Evolutionary conservation across 371 early-diverging fungal species (phyloP), one percentile per base, ranked within the genome.

Genomic region (Haplosporangium sp.): DNA sequence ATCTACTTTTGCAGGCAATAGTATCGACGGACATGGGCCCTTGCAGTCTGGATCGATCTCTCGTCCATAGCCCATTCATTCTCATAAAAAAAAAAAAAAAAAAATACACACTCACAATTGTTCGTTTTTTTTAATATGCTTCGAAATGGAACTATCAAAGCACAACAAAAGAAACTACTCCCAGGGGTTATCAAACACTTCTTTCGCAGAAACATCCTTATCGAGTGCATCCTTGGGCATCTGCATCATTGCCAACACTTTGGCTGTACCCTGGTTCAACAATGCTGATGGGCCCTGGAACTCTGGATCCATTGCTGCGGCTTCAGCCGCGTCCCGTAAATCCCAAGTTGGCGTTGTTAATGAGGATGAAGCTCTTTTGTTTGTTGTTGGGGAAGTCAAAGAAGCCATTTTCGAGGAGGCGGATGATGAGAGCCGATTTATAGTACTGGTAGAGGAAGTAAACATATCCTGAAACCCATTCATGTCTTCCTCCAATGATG

Each of bases 101-200:
- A 29, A 29, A 29, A 4, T 29, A 29, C 29, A 29, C 29, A 29
- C 29, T 29, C 29, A 4, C 29, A 29, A 29, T 29, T 29, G 29
- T 29, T 29, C 29, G 29, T 29, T 4, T 29, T 29, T 29, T 29
- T 29, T 29, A 29, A 29, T 29, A 29, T 29, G 29, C 29, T 29
- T 29, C 29, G 29, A 29, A 2, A 29, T 4, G 4, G 29, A 29
- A 29, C 29, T 4, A 29, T 29, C 29, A 29, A 4, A 29, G 29
- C 29, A 29, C 29, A 29, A 4, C 29, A 29, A 29, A 29, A 29
- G 29, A 29, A 29, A 2, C 59, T 57, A 79, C 23, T 79, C 73
- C 80, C 80, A 79, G 3, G 80, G 80, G 47, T 79, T 79, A 52
- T 79, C 80, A 69, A 79, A 79, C 18, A 69, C 80, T 37, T 79